Conservation (phyloP, 2,329 filamentous ascomycete species). For the Ophiostoma triangulosporum region DNA sequence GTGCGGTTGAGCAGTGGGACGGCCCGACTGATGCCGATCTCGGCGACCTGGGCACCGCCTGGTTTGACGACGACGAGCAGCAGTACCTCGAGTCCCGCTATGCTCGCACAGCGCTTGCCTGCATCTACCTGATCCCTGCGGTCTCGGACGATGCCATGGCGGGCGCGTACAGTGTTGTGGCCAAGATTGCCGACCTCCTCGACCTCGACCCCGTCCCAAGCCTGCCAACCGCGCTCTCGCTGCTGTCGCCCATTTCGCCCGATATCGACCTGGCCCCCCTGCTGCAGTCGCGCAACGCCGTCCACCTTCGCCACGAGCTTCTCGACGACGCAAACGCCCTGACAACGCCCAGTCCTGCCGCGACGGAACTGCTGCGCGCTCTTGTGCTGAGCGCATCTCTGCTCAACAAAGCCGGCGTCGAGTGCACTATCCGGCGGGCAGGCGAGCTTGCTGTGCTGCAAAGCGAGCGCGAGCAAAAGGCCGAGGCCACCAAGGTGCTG, state of each 20-base stretch:
- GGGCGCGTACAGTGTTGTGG: conserved; percentile 46
- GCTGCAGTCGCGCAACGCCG: conserved; percentile 27
- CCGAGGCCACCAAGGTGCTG: conserved; percentile 45
- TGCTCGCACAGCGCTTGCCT: conserved; percentile 52
- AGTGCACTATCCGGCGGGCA: conserved; percentile 37
- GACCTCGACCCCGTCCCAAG: conserved; percentile 41
- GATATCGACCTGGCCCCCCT: conserved; percentile 18
- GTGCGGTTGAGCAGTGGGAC: conserved; percentile 57
- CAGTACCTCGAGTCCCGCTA: conserved; percentile 49
- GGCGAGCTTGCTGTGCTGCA: conserved; percentile 52
- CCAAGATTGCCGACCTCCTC: conserved; percentile 45
- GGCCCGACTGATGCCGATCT: conserved; percentile 59
- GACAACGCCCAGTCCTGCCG: conserved; percentile 44
- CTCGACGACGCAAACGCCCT: conserved; percentile 47
- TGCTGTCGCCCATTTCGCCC: conserved; percentile 27
- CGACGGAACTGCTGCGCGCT: conserved; percentile 47
- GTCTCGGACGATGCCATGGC: conserved; percentile 43
- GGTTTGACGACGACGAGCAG: conserved; percentile 47
- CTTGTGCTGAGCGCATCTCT: conserved; percentile 48
- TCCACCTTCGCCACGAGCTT: conserved; percentile 36
- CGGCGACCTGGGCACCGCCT: conserved; percentile 42
- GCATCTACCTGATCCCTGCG: conserved; percentile 52
- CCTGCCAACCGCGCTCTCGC: conserved; percentile 32
- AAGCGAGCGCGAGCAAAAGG: conserved; percentile 50
- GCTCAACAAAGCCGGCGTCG: conserved; percentile 31